Conservation (phyloP, 1,284 basidiomycete species). For the Fomitopsis betulina region DNA sequence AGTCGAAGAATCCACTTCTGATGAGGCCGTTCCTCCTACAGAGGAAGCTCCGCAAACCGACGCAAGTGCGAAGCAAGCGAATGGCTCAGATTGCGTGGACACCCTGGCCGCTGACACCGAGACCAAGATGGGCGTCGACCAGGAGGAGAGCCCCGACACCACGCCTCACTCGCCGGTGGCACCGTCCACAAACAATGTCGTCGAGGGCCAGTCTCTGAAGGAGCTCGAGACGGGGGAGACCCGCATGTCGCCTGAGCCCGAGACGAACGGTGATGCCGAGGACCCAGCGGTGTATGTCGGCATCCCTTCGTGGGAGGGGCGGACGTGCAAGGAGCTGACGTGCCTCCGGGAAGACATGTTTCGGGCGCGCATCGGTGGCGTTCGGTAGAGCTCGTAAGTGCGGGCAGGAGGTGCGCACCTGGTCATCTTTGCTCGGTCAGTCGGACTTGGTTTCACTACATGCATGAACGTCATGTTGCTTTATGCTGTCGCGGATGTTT, state of each 20-base stretch:
- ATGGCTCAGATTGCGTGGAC: too few relatives aligned
- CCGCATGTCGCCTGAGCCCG: neutral
- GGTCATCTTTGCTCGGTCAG: too few relatives aligned
- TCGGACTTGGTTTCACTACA: too few relatives aligned
- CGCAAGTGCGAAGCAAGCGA: neutral
- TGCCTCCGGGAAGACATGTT: conserved; percentile 87
- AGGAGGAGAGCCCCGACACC: neutral
- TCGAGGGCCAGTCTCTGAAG: conserved; percentile 3
- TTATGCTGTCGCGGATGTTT: too few relatives aligned
- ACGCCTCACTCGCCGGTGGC: neutral
- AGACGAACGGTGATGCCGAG: neutral
- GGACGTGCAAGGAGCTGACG: conserved; percentile 82
- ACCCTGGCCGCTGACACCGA: too few relatives aligned
- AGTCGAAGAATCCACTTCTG: neutral
- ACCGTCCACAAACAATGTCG: conserved; percentile 5
- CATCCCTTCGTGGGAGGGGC: conserved; percentile 84
- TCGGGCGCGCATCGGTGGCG: conserved; percentile 76
- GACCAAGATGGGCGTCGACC: too few relatives aligned
- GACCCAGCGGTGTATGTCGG: conserved; percentile 34
- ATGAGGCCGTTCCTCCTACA: neutral
- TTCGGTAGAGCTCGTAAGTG: conserved; percentile 27
- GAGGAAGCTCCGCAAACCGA: neutral
- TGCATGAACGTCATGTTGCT: too few relatives aligned
- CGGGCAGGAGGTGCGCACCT: too few relatives aligned
- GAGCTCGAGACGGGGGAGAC: neutral